Percentiles rank a stretch among this genome's conserved stretches.
These are phyloP conservation scores for Ampelomyces quisqualis DNA, from an alignment of 2,329 filamentous ascomycete species.

Conservation along the genomic window DNA sequence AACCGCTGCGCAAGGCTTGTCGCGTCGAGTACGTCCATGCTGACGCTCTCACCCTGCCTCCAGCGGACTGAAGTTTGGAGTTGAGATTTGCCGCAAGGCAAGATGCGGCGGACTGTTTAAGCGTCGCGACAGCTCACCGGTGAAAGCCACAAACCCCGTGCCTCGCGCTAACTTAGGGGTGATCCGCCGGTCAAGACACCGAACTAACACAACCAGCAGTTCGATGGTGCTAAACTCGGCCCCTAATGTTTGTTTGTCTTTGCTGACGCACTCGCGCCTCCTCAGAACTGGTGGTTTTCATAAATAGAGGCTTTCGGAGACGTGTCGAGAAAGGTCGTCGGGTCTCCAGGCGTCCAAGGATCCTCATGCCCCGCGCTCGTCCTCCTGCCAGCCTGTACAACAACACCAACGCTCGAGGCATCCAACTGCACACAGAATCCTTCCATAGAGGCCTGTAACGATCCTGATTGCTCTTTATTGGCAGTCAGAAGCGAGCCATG, in stretches of 20 bases:
- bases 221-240: neutral
- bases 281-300: neutral
- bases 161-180: neutral
- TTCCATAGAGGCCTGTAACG: neutral
- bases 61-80: slow-evolving; percentile 10
- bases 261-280: slow-evolving; percentile 1
- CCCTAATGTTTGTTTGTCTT: slow-evolving; percentile 1
- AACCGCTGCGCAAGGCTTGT: slow-evolving; percentile 31
- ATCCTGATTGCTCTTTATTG: neutral
- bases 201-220: neutral
- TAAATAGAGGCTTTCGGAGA: neutral
- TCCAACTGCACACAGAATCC: neutral
- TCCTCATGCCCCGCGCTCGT: slow-evolving; percentile 1
- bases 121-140: slow-evolving; percentile 14
- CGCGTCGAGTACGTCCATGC: slow-evolving; percentile 32
- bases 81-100: slow-evolving; percentile 8
- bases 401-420: neutral
- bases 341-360: neutral
- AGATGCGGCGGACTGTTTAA: slow-evolving; percentile 15
- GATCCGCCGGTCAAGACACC: neutral
- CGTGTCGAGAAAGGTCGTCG: neutral
- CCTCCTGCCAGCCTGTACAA: neutral
- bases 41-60: slow-evolving; percentile 13
- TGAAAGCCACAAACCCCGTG: slow-evolving; percentile 5
- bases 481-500: slow-evolving; percentile 1